A percentile compares a stretch with the other conserved stretches of the same genome.
Evolutionary conservation across 2,329 filamentous ascomycete genomes (phyloP).

Genomic region (Fusarium newnesense): DNA sequence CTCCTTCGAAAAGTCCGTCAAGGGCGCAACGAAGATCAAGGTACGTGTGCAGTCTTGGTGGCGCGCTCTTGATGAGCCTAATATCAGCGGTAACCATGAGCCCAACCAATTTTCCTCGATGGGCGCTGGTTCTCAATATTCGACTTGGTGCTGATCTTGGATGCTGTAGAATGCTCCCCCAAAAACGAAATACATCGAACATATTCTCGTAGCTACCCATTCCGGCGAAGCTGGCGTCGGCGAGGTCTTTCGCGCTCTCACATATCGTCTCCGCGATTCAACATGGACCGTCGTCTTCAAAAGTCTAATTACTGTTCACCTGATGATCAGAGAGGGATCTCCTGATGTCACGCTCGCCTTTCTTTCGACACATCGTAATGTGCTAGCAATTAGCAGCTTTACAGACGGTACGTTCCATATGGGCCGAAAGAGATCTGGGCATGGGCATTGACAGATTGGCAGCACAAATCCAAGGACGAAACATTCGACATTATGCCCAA

Average conservation of each 20-base stretch:
- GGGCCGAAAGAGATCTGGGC: neutral
- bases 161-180: constrained; percentile 82
- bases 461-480: constrained; percentile 95
- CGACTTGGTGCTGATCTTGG: neutral
- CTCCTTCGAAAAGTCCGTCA: constrained; percentile 98
- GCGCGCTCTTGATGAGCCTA: neutral
- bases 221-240: constrained; percentile 93
- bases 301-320: constrained; percentile 90
- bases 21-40: constrained; percentile 98
- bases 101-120: neutral
- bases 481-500: constrained; percentile 90
- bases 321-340: constrained; percentile 97
- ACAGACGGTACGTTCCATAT: constrained; percentile 78
- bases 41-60: constrained; percentile 54
- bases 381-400: constrained; percentile 89
- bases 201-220: constrained; percentile 95
- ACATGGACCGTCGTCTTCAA: constrained; percentile 99
- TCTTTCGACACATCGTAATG: constrained; percentile 82
- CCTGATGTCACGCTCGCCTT: constrained; percentile 88
- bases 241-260: constrained; percentile 93
- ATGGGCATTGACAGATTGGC: constrained; percentile 30
- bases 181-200: constrained; percentile 99
- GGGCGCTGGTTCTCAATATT: neutral
- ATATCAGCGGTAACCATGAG: neutral
- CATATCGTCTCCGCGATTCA: constrained; percentile 88